Evolutionary conservation across 2,329 filamentous ascomycete genomes (phyloP).

Genomic region (Coniella lustricola): DNA sequence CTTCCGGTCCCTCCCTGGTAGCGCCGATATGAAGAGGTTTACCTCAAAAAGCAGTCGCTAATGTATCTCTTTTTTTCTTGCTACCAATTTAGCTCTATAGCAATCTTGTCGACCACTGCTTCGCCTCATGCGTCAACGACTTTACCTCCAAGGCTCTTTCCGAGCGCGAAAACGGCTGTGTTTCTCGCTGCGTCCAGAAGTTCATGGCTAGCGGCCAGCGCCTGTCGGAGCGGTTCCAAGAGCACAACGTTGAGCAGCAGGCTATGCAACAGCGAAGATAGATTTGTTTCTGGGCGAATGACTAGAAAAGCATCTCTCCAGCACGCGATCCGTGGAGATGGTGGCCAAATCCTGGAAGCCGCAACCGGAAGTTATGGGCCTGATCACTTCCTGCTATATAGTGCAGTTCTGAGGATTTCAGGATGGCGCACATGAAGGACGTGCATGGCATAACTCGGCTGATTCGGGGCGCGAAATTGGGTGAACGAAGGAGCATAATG

Average conservation of each 20-base stretch:
- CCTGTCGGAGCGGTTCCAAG: conserved; percentile 81
- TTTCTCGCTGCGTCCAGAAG: conserved; percentile 93
- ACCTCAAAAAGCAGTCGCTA: not conserved
- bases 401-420: too few relatives aligned
- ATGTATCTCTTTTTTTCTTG: not conserved
- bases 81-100: conserved; percentile 42
- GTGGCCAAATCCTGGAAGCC: too few relatives aligned
- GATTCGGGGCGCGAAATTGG: too few relatives aligned
- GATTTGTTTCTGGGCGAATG: conserved; percentile 2
- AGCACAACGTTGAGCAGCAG: conserved; percentile 57
- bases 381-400: too few relatives aligned
- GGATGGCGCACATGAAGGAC: too few relatives aligned
- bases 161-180: conserved; percentile 81
- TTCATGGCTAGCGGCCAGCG: conserved; percentile 87
- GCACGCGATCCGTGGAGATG: too few relatives aligned
- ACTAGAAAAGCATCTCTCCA: too few relatives aligned
- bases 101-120: conserved; percentile 79
- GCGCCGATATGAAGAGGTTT: too few relatives aligned
- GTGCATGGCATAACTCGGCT: too few relatives aligned
- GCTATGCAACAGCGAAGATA: conserved; percentile 44
- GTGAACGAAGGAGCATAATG: too few relatives aligned
- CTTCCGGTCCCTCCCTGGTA: too few relatives aligned
- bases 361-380: not conserved
- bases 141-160: conserved; percentile 96
- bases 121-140: conserved; percentile 94